Base-by-base conservation (phyloP, 371 early-diverging fungal genomes). In the Mortierella sp. region DNA sequence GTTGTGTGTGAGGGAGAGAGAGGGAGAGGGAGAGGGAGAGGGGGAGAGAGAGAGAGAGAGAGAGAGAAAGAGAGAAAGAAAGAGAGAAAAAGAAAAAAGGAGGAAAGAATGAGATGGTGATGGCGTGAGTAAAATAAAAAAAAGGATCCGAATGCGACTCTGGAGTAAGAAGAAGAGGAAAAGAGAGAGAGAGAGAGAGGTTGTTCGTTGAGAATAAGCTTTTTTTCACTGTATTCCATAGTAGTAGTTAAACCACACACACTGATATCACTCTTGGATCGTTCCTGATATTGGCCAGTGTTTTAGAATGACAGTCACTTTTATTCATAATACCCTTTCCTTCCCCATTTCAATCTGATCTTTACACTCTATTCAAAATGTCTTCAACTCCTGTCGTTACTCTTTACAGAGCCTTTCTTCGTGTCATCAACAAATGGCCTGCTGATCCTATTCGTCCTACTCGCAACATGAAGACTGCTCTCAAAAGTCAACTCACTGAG, bases 401-500 rank as follows among this genome's bases (percentile, higher is more conserved):
- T 28, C 78, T 89, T 32, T 89, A 89, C 69, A 84, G 89, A 29
- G 79, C 86, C 0, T 89, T 86, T 61, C 83, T 89, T 35, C 84
- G 85, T 37, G 84, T 88, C 26, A 83, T 88, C 35, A 74, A 84
- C 61, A 76, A 86, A 59, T 89, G 89, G 89, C 89, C 89, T 12
- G 82, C 83, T 15, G 89, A 89, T 69, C 86, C 86, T 68, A 87
- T 89, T 42, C 85, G 89, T 47, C 89, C 89, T 42, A 86, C 84
- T 32, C 83, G 88, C 40, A 88, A 89, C 72, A 84, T 89, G 83
- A 89, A 89, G 66, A 85, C 87, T 55, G 83, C 88, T 8, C 67
- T 89, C 55, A 72, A 84, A 17, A 85, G 83, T 55, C 86, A 88
- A 49, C 85, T 89, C 28, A 86, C 86, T 64, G 88, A 88, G 64